phyloP scores from a whole-genome alignment of 306 rosid species.

The Dryas alaskensis region DNA sequence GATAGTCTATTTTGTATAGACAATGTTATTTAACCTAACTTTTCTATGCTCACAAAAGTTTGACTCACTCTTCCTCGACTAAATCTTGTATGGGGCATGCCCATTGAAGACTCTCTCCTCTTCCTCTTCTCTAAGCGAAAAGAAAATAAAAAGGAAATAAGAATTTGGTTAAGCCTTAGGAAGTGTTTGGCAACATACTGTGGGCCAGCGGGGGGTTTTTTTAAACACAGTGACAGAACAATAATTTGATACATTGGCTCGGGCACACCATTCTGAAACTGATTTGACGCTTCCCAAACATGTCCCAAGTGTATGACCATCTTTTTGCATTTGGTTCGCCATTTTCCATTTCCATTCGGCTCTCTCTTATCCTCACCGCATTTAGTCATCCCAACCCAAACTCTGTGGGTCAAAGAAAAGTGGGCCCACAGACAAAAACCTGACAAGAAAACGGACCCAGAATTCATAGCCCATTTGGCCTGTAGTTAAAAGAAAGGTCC shows the following conservation, averaged over 20 bases:
- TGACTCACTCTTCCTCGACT: too few relatives aligned
- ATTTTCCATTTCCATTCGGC: background rate
- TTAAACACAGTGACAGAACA: slow-evolving; percentile 8
- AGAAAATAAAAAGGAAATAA: background rate
- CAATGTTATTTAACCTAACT: too few relatives aligned
- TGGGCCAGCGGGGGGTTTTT: background rate
- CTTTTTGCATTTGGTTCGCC: slow-evolving; percentile 1
- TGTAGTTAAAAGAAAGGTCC: background rate
- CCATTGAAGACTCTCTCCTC: too few relatives aligned
- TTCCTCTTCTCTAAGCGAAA: too few relatives aligned
- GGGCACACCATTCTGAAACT: slow-evolving; percentile 8
- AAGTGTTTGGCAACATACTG: background rate
- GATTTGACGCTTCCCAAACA: slow-evolving; percentile 33
- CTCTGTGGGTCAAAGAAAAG: slow-evolving; percentile 18
- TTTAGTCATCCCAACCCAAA: slow-evolving; percentile 14
- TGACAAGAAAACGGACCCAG: slow-evolving; percentile 35
- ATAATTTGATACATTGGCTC: slow-evolving; percentile 10
- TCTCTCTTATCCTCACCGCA: slow-evolving; percentile 30
- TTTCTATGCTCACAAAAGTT: too few relatives aligned
- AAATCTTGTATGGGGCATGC: too few relatives aligned
- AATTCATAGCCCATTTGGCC: slow-evolving; percentile 42
- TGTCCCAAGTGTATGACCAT: slow-evolving; percentile 10
- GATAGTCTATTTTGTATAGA: too few relatives aligned
- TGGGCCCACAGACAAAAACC: slow-evolving; percentile 42
- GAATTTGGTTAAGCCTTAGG: background rate